phyloP scores from a whole-genome alignment of 768 basidiomycete species.

The Podaxis carcinomalis region DNA sequence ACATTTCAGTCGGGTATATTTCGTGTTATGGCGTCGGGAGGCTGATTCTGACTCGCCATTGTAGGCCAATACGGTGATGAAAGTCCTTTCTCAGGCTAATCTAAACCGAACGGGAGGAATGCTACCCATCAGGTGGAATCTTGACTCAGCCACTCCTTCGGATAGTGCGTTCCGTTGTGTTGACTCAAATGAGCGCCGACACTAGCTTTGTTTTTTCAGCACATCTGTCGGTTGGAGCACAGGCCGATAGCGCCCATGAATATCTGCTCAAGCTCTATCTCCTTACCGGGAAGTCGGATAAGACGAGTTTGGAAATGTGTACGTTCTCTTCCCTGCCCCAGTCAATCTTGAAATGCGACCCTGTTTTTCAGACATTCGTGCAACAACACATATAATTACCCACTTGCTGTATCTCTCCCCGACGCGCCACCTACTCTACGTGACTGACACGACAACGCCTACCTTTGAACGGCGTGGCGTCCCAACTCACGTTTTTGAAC shows the following conservation, averaged over 20 bases:
- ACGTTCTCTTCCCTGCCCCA: conserved; percentile 20
- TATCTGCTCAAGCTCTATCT: conserved; percentile 74
- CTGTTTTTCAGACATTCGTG: conserved; percentile 45
- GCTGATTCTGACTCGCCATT: background rate
- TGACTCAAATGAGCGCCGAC: background rate
- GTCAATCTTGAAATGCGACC: background rate
- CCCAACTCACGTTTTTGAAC: conserved; percentile 57
- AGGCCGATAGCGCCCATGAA: conserved; percentile 73
- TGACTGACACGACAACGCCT: conserved; percentile 45
- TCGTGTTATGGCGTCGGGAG: background rate
- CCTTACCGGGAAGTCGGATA: conserved; percentile 59
- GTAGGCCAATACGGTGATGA: conserved; percentile 47
- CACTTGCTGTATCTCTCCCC: conserved; percentile 67
- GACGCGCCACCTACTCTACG: conserved; percentile 61
- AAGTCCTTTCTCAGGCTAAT: conserved; percentile 43
- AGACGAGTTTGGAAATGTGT: conserved; percentile 64
- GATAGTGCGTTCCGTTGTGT: conserved; percentile 34
- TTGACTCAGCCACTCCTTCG: conserved; percentile 39
- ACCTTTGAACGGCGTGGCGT: conserved; percentile 23
- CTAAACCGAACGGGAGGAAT: conserved; percentile 50
- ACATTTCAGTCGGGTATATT: conserved; percentile 52
- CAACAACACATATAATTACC: conserved; percentile 58
- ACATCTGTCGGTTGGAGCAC: conserved; percentile 57
- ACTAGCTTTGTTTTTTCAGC: conserved; percentile 19
- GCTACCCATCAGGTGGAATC: conserved; percentile 58